These are phyloP conservation scores for Hibiscus mutabilis DNA, from an alignment of 345 rosid genomes.

Conservation along the genomic window DNA sequence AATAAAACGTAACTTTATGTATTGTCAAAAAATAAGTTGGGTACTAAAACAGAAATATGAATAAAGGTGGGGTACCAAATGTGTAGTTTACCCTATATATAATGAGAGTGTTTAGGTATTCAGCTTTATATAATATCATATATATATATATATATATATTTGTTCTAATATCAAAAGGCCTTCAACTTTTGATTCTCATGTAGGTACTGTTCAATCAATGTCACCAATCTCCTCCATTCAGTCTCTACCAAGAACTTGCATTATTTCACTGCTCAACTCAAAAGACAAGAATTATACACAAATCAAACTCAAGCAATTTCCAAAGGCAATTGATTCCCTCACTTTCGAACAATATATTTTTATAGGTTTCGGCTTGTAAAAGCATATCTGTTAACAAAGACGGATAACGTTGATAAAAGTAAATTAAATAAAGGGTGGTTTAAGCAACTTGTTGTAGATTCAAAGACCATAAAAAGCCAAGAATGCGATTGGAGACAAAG, in stretches of 20 bases:
- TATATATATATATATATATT: not conserved
- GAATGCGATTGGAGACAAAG: not conserved
- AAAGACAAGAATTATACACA: not conserved
- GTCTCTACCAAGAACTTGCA: not conserved
- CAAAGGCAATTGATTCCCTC: not conserved
- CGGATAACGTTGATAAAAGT: not conserved
- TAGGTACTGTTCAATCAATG: not conserved
- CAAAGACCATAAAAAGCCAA: slow-evolving; percentile 1
- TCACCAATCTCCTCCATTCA: not conserved
- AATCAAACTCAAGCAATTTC: not conserved
- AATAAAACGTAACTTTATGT: no score
- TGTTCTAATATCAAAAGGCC: not conserved
- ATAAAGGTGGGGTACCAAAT: no score
- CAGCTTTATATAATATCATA: no score
- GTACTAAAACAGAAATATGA: no score
- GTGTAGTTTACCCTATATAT: no score
- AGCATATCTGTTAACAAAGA: not conserved
- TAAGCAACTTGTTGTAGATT: not conserved
- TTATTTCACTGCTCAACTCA: not conserved
- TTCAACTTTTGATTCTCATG: not conserved
- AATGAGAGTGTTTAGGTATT: no score
- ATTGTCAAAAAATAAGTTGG: no score
- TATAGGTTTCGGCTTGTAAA: not conserved
- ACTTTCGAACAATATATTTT: not conserved
- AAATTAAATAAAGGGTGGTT: not conserved